phyloP scores from a whole-genome alignment of 2,329 filamentous ascomycete genomes.

The Paracamarosporium sp. region DNA sequence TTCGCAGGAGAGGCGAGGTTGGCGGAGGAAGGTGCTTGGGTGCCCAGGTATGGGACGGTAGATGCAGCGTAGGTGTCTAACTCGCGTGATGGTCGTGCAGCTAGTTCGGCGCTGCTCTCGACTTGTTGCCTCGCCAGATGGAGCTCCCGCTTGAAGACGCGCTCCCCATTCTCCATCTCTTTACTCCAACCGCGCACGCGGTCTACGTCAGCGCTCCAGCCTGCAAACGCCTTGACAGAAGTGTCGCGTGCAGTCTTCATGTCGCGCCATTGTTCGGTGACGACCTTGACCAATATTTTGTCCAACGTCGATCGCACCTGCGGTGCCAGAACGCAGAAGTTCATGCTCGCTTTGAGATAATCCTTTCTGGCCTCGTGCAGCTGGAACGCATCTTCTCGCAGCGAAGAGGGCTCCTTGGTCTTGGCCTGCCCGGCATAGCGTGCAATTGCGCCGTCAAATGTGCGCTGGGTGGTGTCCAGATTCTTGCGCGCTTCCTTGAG shows the following conservation, averaged over 20 bases:
- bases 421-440: constrained; percentile 87
- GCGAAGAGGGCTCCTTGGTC: constrained; percentile 87
- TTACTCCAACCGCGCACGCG: constrained; percentile 90
- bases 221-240: constrained; percentile 65
- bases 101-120: constrained; percentile 74
- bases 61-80: constrained; percentile 90
- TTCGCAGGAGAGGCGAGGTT: constrained; percentile 60
- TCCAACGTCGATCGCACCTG: constrained; percentile 86
- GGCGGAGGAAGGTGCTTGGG: constrained; percentile 66
- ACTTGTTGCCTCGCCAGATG: constrained; percentile 80
- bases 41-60: constrained; percentile 86
- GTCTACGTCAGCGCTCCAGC: constrained; percentile 83
- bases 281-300: constrained; percentile 82
- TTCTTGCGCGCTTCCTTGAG: constrained; percentile 84
- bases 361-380: constrained; percentile 90
- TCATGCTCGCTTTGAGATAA: constrained; percentile 91
- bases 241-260: constrained; percentile 75
- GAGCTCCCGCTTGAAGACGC: constrained; percentile 81
- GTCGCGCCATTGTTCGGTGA: constrained; percentile 87
- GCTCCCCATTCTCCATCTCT: constrained; percentile 92
- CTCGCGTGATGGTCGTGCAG: constrained; percentile 83
- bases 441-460: constrained; percentile 80
- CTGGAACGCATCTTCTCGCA: constrained; percentile 94
- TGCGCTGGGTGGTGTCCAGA: constrained; percentile 81
- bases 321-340: constrained; percentile 87